Conservation (phyloP, 106 monocot species). For the Chionographis japonica region DNA sequence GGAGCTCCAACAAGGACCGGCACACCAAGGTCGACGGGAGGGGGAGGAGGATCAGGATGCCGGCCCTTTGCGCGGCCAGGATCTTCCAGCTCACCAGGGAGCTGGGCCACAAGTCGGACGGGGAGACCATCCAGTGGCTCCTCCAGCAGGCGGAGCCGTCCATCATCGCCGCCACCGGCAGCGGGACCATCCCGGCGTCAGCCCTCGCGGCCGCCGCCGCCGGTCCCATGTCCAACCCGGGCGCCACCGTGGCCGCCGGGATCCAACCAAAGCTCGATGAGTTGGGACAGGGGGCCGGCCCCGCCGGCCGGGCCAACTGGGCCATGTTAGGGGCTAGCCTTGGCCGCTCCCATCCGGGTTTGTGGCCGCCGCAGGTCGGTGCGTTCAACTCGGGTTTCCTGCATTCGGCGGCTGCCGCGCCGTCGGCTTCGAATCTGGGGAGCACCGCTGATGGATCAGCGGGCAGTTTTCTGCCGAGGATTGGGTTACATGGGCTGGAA, state of each 20-base stretch:
- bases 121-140: slow-evolving; percentile 63
- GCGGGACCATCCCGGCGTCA: slow-evolving; percentile 65
- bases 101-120: slow-evolving; percentile 54
- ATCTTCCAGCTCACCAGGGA: slow-evolving; percentile 59
- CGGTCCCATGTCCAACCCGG: slow-evolving; percentile 6
- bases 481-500: slow-evolving; percentile 42
- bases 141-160: slow-evolving; percentile 58
- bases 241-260: slow-evolving; percentile 4
- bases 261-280: slow-evolving; percentile 18
- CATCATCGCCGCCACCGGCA: slow-evolving; percentile 55
- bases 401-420: background rate
- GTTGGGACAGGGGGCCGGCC: slow-evolving; percentile 8
- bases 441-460: background rate
- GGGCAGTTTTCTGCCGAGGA: slow-evolving; percentile 2
- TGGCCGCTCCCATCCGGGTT: background rate
- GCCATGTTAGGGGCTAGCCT: background rate
- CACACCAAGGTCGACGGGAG: slow-evolving; percentile 60
- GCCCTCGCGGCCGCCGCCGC: slow-evolving; percentile 29
- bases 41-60: slow-evolving; percentile 55
- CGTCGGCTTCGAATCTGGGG: background rate
- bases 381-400: slow-evolving; percentile 8
- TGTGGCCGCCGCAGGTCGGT: slow-evolving; percentile 2
- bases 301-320: slow-evolving; percentile 2
- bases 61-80: slow-evolving; percentile 56
- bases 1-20: slow-evolving; percentile 59